Base-by-base conservation (phyloP, 257 asterid genomes). In the Nicotiana attenuata region DNA sequence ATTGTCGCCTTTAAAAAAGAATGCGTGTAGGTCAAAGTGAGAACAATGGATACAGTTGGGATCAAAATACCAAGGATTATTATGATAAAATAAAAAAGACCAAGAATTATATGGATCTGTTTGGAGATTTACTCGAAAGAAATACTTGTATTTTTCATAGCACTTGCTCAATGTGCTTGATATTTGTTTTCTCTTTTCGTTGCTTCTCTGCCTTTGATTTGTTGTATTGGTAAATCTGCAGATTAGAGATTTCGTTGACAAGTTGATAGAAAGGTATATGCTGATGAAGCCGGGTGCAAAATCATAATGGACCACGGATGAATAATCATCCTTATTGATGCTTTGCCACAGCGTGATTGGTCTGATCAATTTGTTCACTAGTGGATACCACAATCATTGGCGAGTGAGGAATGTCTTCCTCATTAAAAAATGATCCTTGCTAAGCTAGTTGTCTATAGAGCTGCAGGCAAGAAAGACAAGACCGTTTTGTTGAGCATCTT, bases 201-300 rank as follows among this genome's bases (percentile, higher is more conserved):
- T 82, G 10, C 22, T 38, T 67, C n/a, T 28, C 15, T 82, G 13
- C 33, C 47, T 76, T 76, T 20, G 24, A 52, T 68, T 13, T 60
- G 69, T 17, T n/a, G 35, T 50, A 15, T 81, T 78, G 47, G 65
- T 84, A 65, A 80, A 35, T 85, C 80, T 85, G 80, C 97, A 96
- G 99, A 96, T 96, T 73, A 97, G 99, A 82, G 97, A 95, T 60
- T 96, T 94, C 20, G 99, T 96, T 87, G 99, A 96, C 91, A 87
- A 55, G 89, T 87, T 96, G 90, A 92, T 96, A 78, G 99, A 96
- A 73, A 91, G 97, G 87, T 96, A 90, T 88, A 89, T 94, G 93
- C 87, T 89, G 81, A 75, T 11, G 85, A 93, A 91, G 88, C 87
- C 91, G 63, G 91, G 87, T 81, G 88, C 87, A 73, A 94, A 89